phyloP scores from a whole-genome alignment of 1,284 basidiomycete genomes.

The Heterobasidion occidentale region DNA sequence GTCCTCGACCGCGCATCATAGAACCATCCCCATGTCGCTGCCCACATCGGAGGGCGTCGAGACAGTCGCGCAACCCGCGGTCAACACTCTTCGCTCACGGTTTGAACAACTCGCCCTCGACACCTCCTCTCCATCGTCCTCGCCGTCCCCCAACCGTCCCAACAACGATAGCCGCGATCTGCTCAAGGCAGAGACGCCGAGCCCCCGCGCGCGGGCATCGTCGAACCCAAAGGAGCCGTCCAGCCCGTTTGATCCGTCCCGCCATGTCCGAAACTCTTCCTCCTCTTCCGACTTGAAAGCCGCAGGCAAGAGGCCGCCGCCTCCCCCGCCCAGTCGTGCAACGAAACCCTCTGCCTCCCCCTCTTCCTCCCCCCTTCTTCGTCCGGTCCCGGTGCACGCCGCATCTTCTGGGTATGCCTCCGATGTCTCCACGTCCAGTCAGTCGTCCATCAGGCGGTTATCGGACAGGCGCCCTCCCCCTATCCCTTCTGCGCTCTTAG shows the following conservation, averaged over 20 bases:
- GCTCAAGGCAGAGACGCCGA: constrained; percentile 22
- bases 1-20: not conserved
- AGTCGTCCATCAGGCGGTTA: constrained; percentile 13
- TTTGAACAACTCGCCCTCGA: constrained; percentile 53
- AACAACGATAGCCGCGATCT: constrained; percentile 10
- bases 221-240: constrained; percentile 24
- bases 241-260: constrained; percentile 9
- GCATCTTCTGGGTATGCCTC: constrained; percentile 6
- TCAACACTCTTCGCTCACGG: constrained; percentile 56
- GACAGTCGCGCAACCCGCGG: constrained; percentile 45
- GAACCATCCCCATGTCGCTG: not conserved
- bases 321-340: constrained; percentile 43
- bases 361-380: constrained; percentile 32
- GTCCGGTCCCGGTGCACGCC: constrained; percentile 32
- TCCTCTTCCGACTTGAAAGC: constrained; percentile 46
- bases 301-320: constrained; percentile 41
- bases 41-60: constrained; percentile 25
- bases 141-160: constrained; percentile 5
- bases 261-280: constrained; percentile 32
- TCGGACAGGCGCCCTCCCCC: constrained; percentile 20
- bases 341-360: constrained; percentile 31
- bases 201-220: constrained; percentile 31
- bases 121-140: constrained; percentile 9
- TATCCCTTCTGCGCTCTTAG: constrained; percentile 13
- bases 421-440: constrained; percentile 14